phyloP scores from a whole-genome alignment of 371 early-diverging fungal genomes.

The Basidiobolus meristosporus region DNA sequence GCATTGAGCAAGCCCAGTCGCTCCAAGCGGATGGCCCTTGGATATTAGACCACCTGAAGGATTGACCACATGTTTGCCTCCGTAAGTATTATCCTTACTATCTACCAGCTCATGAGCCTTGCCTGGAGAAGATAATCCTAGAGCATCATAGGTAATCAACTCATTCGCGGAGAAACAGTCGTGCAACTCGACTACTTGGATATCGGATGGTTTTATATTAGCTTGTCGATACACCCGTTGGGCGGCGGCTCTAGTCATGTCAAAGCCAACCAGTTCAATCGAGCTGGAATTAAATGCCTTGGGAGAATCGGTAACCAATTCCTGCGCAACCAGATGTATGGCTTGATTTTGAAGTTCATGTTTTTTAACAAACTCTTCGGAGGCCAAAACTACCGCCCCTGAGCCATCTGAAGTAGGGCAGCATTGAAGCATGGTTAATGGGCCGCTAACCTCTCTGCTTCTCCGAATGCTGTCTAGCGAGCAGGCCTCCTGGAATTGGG shows the following conservation, averaged over 20 bases:
- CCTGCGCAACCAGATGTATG: slow-evolving; percentile 44
- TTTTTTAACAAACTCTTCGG: slow-evolving; percentile 40
- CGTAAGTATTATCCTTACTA: slow-evolving; percentile 26
- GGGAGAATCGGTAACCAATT: slow-evolving; percentile 57
- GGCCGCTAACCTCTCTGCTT: slow-evolving; percentile 43
- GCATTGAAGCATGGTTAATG: slow-evolving; percentile 56
- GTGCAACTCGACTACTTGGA: slow-evolving; percentile 57
- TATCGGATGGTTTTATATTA: slow-evolving; percentile 32
- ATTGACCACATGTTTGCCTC: slow-evolving; percentile 47
- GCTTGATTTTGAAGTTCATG: slow-evolving; percentile 44
- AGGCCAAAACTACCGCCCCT: slow-evolving; percentile 41
- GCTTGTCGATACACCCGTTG: slow-evolving; percentile 26
- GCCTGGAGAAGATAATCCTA: slow-evolving; percentile 42
- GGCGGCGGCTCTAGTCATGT: slow-evolving; percentile 53
- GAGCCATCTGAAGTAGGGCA: slow-evolving; percentile 67
- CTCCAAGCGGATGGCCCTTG: slow-evolving; percentile 67
- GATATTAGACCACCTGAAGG: slow-evolving; percentile 66
- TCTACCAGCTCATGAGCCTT: slow-evolving; percentile 38
- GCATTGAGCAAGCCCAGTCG: slow-evolving; percentile 67
- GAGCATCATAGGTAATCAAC: slow-evolving; percentile 56
- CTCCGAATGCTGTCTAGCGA: slow-evolving; percentile 38
- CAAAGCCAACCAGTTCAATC: slow-evolving; percentile 50
- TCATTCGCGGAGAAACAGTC: slow-evolving; percentile 73
- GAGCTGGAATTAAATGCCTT: slow-evolving; percentile 24
- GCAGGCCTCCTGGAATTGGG: slow-evolving; percentile 52